phyloP scores from a whole-genome alignment of 1,139 yeast species.

The Schwanniomyces etchellsii region DNA sequence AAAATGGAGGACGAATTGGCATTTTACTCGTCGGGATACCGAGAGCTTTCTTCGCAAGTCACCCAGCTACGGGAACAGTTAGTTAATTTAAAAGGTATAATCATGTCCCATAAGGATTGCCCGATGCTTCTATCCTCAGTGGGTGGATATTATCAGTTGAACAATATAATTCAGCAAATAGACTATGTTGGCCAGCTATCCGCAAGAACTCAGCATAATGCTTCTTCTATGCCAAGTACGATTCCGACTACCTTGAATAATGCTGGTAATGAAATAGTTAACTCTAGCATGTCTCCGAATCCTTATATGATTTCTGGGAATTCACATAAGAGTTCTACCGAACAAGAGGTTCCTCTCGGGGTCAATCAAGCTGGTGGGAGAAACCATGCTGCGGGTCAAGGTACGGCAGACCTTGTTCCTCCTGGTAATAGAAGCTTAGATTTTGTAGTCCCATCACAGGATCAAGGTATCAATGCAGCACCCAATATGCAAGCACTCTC shows the following conservation, averaged over 20 bases:
- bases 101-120: slow-evolving; percentile 36
- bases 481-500: slow-evolving; percentile 1
- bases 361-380: background rate
- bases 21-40: slow-evolving; percentile 67
- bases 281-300: background rate
- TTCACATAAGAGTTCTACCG: too few species aligned
- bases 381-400: background rate
- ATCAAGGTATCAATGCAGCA: slow-evolving; percentile 8
- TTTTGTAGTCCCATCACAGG: background rate
- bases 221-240: slow-evolving; percentile 25
- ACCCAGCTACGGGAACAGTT: slow-evolving; percentile 55
- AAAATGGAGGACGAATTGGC: slow-evolving; percentile 75
- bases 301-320: slow-evolving; percentile 1
- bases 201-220: slow-evolving; percentile 12
- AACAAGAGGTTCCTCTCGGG: too few species aligned
- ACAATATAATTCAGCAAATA: slow-evolving; percentile 27
- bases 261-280: slow-evolving; percentile 9
- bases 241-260: slow-evolving; percentile 24
- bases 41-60: slow-evolving; percentile 57
- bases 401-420: background rate
- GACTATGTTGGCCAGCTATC: slow-evolving; percentile 22
- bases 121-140: slow-evolving; percentile 26
- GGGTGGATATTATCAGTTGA: slow-evolving; percentile 35
- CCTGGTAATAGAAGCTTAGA: background rate
- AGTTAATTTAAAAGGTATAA: slow-evolving; percentile 38